These are phyloP conservation scores for Botryosphaeria agaves DNA, from an alignment of 2,329 filamentous ascomycete species.

Conservation along the genomic window DNA sequence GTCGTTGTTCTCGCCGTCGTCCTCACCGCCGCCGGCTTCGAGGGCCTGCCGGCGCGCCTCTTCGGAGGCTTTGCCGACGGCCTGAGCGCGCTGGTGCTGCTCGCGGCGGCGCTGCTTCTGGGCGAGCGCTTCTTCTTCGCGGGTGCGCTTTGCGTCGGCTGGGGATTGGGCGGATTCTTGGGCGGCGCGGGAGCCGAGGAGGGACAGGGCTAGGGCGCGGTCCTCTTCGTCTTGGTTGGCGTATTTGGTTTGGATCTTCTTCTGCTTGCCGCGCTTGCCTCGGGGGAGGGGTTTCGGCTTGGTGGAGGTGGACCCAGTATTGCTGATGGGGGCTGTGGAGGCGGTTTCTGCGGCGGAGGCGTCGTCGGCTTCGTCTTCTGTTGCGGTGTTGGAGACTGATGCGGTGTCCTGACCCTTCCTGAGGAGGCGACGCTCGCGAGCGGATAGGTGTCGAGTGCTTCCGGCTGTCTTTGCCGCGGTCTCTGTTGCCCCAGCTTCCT, in stretches of 20 bases:
- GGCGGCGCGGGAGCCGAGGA: slow-evolving; percentile 64
- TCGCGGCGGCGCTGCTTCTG: slow-evolving; percentile 58
- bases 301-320: slow-evolving; percentile 1
- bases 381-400: slow-evolving; percentile 2
- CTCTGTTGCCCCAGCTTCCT: too few relatives aligned
- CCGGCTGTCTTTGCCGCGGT: slow-evolving; percentile 16
- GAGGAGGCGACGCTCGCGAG: slow-evolving; percentile 18
- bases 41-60: slow-evolving; percentile 45
- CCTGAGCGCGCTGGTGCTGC: slow-evolving; percentile 63
- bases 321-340: slow-evolving; percentile 7
- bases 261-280: slow-evolving; percentile 66
- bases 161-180: slow-evolving; percentile 50
- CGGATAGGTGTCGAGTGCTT: slow-evolving; percentile 18
- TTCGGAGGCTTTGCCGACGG: slow-evolving; percentile 61
- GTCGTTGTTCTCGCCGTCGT: slow-evolving; percentile 9
- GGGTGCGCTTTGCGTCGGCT: slow-evolving; percentile 40
- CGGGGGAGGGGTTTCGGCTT: slow-evolving; percentile 27
- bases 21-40: slow-evolving; percentile 10
- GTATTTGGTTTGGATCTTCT: slow-evolving; percentile 80
- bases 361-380: slow-evolving; percentile 6
- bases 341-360: slow-evolving; percentile 4
- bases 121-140: slow-evolving; percentile 55
- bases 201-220: slow-evolving; percentile 59
- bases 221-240: slow-evolving; percentile 92
- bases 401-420: slow-evolving; percentile 13